Conservation (phyloP, 306 rosid species). For the Corylus avellana region DNA sequence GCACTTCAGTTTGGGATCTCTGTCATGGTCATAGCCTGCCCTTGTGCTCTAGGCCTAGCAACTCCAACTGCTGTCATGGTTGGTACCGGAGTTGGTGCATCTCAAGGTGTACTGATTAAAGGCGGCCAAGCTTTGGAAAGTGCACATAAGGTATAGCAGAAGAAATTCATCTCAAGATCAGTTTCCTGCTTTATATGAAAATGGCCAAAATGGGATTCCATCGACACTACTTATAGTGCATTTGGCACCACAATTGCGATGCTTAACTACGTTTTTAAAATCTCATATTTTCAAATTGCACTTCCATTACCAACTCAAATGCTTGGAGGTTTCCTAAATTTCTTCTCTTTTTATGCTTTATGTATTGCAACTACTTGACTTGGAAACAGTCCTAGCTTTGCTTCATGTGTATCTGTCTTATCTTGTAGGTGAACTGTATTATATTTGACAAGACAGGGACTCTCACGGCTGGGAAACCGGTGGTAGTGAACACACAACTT, state of each 20-base stretch:
- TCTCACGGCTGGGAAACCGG: constrained; percentile 79
- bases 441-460: constrained; percentile 93
- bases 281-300: too few relatives aligned
- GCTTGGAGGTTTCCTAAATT: background rate
- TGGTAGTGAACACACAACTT: constrained; percentile 56
- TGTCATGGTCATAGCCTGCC: constrained; percentile 91
- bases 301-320: background rate
- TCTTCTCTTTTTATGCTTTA: background rate
- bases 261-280: too few relatives aligned
- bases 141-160: constrained; percentile 63
- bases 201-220: too few relatives aligned
- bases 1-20: constrained; percentile 93
- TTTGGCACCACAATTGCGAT: too few relatives aligned
- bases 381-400: background rate
- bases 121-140: constrained; percentile 87
- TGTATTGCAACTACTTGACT: background rate
- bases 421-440: constrained; percentile 70
- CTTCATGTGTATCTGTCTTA: background rate
- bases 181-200: too few relatives aligned
- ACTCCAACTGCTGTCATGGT: constrained; percentile 96
- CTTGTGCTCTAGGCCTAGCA: constrained; percentile 91
- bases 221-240: too few relatives aligned
- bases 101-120: constrained; percentile 86
- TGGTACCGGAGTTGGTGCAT: constrained; percentile 94
- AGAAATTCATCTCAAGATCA: background rate